phyloP scores from a whole-genome alignment of 176 grass and related monocot genomes.

The Cymbopogon citratus region DNA sequence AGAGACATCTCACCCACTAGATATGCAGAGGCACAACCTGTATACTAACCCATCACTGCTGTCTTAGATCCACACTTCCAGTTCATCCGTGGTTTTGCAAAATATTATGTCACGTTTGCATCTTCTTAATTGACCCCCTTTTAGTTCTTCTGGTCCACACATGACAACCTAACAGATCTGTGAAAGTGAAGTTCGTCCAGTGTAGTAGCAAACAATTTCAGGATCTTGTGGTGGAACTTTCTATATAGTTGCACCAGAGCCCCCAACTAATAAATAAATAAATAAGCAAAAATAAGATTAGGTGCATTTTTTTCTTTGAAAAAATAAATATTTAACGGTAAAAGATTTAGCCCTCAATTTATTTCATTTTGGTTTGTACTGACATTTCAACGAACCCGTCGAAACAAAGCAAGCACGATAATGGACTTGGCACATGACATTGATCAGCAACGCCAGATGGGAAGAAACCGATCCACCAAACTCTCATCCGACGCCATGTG shows the following conservation, averaged over 20 bases:
- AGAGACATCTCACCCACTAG: conserved; percentile 31
- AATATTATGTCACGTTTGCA: conserved; percentile 18
- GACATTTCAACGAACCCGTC: not conserved
- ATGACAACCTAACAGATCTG: conserved; percentile 12
- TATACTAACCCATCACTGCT: not conserved
- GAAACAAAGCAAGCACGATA: conserved; percentile 34
- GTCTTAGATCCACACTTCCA: not conserved
- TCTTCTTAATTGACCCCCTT: not conserved
- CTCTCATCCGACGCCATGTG: conserved; percentile 26
- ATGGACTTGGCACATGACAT: conserved; percentile 41
- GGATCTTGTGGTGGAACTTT: conserved; percentile 13
- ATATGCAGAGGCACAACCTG: not conserved
- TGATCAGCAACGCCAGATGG: conserved; percentile 41
- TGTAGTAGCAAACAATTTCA: not conserved
- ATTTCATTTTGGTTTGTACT: not conserved
- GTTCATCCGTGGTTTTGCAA: not conserved
- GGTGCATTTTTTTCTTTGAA: not conserved
- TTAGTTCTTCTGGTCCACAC: conserved; percentile 1
- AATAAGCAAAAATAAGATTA: not conserved
- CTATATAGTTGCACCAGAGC: not conserved
- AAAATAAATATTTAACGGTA: not conserved
- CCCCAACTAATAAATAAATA: not conserved
- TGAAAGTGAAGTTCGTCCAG: conserved; percentile 15
- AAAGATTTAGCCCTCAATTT: not conserved
- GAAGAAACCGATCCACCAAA: conserved; percentile 55